phyloP scores from a whole-genome alignment of 2,329 filamentous ascomycete species.

The Ilyonectria robusta region DNA sequence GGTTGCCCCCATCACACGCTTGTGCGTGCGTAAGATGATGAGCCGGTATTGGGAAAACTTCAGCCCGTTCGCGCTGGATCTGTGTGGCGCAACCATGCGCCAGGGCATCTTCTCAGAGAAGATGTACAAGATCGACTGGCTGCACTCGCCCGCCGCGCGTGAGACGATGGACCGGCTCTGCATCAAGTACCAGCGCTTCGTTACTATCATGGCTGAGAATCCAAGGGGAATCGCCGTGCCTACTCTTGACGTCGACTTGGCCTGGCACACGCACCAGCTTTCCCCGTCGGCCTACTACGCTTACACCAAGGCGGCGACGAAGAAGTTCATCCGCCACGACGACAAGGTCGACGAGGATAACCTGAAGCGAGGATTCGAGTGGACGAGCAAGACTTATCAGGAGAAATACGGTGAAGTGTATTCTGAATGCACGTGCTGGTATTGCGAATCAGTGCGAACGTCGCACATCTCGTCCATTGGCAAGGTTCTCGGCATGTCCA shows the following conservation, averaged over 20 bases:
- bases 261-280: slow-evolving; percentile 87
- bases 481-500: slow-evolving; percentile 61
- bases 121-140: slow-evolving; percentile 84
- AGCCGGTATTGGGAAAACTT: slow-evolving; percentile 78
- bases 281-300: slow-evolving; percentile 73
- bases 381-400: slow-evolving; percentile 80
- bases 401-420: slow-evolving; percentile 76
- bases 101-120: slow-evolving; percentile 79
- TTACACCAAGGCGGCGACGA: slow-evolving; percentile 64
- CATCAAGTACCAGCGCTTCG: slow-evolving; percentile 75
- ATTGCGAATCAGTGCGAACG: slow-evolving; percentile 74
- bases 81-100: slow-evolving; percentile 75
- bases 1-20: slow-evolving; percentile 47
- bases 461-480: slow-evolving; percentile 64
- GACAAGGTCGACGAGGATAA: slow-evolving; percentile 83
- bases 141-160: slow-evolving; percentile 76
- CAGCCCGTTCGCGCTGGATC: slow-evolving; percentile 75
- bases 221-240: slow-evolving; percentile 71
- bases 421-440: slow-evolving; percentile 86
- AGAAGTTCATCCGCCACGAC: slow-evolving; percentile 82
- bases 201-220: slow-evolving; percentile 68
- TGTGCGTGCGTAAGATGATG: slow-evolving; percentile 77
- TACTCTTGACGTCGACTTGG: slow-evolving; percentile 81
- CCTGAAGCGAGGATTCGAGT: slow-evolving; percentile 77
- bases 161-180: slow-evolving; percentile 77